Base-by-base conservation (phyloP, 1,284 basidiomycete species). In the Phenoliferia sp. region DNA sequence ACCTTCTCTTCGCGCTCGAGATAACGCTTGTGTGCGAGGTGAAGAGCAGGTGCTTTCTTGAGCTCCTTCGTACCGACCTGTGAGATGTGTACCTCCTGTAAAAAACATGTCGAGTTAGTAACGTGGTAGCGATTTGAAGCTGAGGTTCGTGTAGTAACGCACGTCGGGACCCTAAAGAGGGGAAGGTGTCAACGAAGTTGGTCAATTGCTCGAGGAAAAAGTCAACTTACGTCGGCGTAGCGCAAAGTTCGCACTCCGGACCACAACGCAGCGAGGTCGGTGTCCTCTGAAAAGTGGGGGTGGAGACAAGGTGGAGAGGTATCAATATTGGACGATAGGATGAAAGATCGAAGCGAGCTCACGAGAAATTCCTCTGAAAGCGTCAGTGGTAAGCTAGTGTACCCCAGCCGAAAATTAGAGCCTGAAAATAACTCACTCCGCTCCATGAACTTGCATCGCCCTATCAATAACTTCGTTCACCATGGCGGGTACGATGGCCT, bases 71-170 rank as follows among this genome's bases (percentile, higher is more conserved):
- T 26, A 22, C 65, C 61, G 62, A 96, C 89, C 81, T 97, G 94
- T 79, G 94, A 92, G 62, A 94, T 88, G 79, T 98, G 94, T 6
- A 98, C 92, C 84, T 90, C 92, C 78, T 94, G 92, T 55, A 92
- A n/a, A 36, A 29, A 57, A 32, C 12, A 57, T 28, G 31, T 12
- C n/a, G n/a, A n/a, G n/a, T 15, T 55, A 28, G 15, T 28, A 12
- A 9, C 29, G 52, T 55, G n/a, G n/a, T 15, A 28, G 52, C 29
- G 15, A 28, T 16, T 17, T 12, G 16, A 55, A 28, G 52, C 12
- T 55, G 22, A n/a, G n/a, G n/a, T n/a, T n/a, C n/a, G n/a, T n/a
- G n/a, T 28, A 55, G 10, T 17, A 17, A 29, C 57, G 28, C 19
- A 56, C 54, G 54, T 56, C 54, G 54, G 54, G 54, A 4, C 54